phyloP scores from a whole-genome alignment of 2,329 filamentous ascomycete species.

The Hymenoscyphus linearis region DNA sequence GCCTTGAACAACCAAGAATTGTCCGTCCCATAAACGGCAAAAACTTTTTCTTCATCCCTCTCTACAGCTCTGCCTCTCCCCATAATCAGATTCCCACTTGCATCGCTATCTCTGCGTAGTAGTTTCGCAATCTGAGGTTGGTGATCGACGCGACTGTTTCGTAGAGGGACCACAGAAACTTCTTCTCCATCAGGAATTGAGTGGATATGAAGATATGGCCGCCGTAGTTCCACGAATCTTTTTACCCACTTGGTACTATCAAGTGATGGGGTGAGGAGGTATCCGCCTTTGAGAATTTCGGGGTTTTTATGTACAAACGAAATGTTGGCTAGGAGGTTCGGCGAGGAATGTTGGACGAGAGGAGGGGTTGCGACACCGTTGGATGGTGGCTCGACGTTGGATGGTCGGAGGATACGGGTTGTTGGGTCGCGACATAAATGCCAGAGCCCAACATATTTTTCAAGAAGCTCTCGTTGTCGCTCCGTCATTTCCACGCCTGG shows the following conservation, averaged over 20 bases:
- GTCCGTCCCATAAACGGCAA: constrained; percentile 88
- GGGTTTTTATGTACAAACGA: constrained; percentile 76
- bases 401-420: constrained; percentile 48
- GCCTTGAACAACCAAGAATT: constrained; percentile 95
- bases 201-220: constrained; percentile 89
- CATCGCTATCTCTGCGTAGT: constrained; percentile 40
- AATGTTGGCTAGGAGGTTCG: constrained; percentile 69
- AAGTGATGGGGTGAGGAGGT: constrained; percentile 78
- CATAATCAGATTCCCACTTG: constrained; percentile 16
- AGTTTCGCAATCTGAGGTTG: constrained; percentile 81
- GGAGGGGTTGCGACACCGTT: constrained; percentile 47
- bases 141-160: constrained; percentile 86
- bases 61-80: constrained; percentile 27
- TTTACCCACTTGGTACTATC: constrained; percentile 83
- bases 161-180: constrained; percentile 80
- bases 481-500: constrained; percentile 14
- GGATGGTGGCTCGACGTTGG: constrained; percentile 63
- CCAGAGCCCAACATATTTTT: constrained; percentile 34
- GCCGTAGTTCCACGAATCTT: constrained; percentile 85
- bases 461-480: constrained; percentile 38
- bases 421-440: constrained; percentile 30
- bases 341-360: constrained; percentile 39
- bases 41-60: constrained; percentile 49
- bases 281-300: constrained; percentile 77
- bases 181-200: constrained; percentile 82